phyloP scores from a whole-genome alignment of 306 rosid species.

The Fragaria nilgerrensis region DNA sequence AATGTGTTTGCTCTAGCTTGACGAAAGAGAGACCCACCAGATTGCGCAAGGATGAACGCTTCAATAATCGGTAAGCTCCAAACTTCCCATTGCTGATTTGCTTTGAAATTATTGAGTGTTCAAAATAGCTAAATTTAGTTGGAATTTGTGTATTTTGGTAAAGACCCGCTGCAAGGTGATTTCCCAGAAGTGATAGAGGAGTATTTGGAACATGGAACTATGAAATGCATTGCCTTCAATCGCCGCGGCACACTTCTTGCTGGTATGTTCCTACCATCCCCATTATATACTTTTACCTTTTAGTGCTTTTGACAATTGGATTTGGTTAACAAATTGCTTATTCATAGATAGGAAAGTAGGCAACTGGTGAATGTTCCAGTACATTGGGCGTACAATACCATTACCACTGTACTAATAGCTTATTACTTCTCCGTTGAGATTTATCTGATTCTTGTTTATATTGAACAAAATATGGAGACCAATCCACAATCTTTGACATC shows the following conservation, averaged over 20 bases:
- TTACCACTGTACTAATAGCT: background rate
- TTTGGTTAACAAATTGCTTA: background rate
- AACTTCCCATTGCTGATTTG: background rate
- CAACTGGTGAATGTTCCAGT: background rate
- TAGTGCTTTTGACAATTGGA: background rate
- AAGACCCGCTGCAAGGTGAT: slow-evolving; percentile 93
- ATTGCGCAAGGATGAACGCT: slow-evolving; percentile 42
- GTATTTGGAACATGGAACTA: slow-evolving; percentile 81
- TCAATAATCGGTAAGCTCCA: slow-evolving; percentile 57
- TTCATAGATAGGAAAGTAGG: background rate
- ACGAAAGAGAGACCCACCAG: background rate
- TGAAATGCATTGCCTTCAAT: slow-evolving; percentile 92
- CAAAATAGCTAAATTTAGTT: background rate
- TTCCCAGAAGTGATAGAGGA: slow-evolving; percentile 98
- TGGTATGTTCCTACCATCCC: slow-evolving; percentile 44
- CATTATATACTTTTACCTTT: background rate
- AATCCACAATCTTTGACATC: background rate
- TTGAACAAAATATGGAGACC: background rate
- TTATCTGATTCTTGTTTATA: background rate
- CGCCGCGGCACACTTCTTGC: slow-evolving; percentile 98
- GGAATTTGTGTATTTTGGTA: background rate
- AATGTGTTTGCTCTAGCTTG: background rate
- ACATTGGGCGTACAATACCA: background rate
- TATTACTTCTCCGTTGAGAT: background rate
- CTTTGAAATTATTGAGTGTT: background rate